Percentiles rank a stretch among this genome's conserved stretches.
Evolutionary conservation across 2,329 filamentous ascomycete genomes (phyloP).

Genomic region (Akanthomyces muscarius): DNA sequence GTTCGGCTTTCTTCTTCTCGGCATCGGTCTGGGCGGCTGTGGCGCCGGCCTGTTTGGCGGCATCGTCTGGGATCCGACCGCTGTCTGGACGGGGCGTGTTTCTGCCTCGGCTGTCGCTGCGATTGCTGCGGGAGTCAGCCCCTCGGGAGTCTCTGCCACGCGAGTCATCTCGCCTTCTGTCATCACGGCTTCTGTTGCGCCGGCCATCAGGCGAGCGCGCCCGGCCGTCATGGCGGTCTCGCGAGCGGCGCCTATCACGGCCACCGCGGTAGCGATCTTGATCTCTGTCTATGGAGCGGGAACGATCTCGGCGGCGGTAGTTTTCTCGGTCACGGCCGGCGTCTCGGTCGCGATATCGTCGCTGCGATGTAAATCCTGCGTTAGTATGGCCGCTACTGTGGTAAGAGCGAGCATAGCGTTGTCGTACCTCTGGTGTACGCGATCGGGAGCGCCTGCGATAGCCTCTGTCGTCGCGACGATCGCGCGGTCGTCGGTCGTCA

Average conservation of each 20-base stretch:
- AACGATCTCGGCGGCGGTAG: constrained; percentile 66
- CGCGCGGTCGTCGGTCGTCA: constrained; percentile 53
- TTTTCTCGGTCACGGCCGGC: constrained; percentile 47
- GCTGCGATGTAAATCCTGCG: constrained; percentile 38
- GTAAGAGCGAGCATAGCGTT: constrained; percentile 16
- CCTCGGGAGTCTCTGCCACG: constrained; percentile 63
- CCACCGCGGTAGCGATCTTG: constrained; percentile 63
- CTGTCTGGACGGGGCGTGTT: constrained; percentile 35
- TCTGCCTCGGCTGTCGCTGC: constrained; percentile 56
- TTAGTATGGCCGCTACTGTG: constrained; percentile 35
- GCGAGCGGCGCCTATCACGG: constrained; percentile 61
- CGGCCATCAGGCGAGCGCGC: constrained; percentile 57
- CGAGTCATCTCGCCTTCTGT: constrained; percentile 71
- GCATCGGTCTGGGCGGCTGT: constrained; percentile 57
- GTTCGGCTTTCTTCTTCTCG: constrained; percentile 70
- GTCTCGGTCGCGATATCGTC: constrained; percentile 55
- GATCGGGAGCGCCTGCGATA: constrained; percentile 56
- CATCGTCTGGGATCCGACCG: background rate
- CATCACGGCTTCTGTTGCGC: constrained; percentile 61
- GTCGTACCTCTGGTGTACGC: constrained; percentile 60
- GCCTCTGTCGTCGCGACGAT: constrained; percentile 48
- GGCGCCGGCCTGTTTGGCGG: constrained; percentile 36
- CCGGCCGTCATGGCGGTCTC: constrained; percentile 55
- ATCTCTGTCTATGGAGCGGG: constrained; percentile 53
- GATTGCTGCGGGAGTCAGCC: constrained; percentile 66